Percentiles rank a stretch among this genome's conserved stretches.
phyloP scores from a whole-genome alignment of 768 basidiomycete genomes.

The Kwoniella dejecticola region DNA sequence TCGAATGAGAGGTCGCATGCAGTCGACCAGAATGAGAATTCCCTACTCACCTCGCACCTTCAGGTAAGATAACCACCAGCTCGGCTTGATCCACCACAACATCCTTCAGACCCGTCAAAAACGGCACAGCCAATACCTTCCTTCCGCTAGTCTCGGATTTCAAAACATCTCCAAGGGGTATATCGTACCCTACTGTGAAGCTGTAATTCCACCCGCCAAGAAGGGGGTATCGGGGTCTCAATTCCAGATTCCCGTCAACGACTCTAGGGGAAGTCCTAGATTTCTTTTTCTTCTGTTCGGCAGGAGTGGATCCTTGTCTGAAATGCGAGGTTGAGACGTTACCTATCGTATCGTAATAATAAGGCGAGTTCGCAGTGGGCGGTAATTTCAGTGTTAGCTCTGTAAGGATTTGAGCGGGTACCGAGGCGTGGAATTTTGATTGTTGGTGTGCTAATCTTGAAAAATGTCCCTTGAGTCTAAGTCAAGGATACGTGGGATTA shows the following conservation, averaged over 20 bases:
- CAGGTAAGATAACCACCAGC: slow-evolving; percentile 79
- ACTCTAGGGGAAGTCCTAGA: slow-evolving; percentile 27
- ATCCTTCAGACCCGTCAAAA: slow-evolving; percentile 78
- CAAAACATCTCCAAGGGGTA: slow-evolving; percentile 67
- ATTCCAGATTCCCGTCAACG: slow-evolving; percentile 68
- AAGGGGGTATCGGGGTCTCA: slow-evolving; percentile 86
- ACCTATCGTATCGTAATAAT: slow-evolving; percentile 89
- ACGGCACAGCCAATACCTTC: slow-evolving; percentile 75
- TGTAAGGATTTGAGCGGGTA: slow-evolving; percentile 67
- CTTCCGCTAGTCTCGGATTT: slow-evolving; percentile 66
- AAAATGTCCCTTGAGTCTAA: slow-evolving; percentile 91
- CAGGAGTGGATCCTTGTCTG: slow-evolving; percentile 60
- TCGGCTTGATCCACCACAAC: slow-evolving; percentile 72
- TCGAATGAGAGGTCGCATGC: no score
- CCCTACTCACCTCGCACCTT: slow-evolving; percentile 91
- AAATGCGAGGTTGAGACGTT: slow-evolving; percentile 95
- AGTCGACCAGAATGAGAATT: no score
- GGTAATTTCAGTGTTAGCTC: slow-evolving; percentile 79
- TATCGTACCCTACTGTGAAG: slow-evolving; percentile 92
- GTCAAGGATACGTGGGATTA: not conserved
- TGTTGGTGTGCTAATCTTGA: slow-evolving; percentile 85
- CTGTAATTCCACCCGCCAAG: slow-evolving; percentile 97
- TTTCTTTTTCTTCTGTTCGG: slow-evolving; percentile 15
- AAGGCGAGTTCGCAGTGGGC: slow-evolving; percentile 74
- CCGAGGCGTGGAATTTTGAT: slow-evolving; percentile 67